These are phyloP conservation scores for Didymella segeticola DNA, from an alignment of 2,329 filamentous ascomycete genomes.

Conservation along the genomic window DNA sequence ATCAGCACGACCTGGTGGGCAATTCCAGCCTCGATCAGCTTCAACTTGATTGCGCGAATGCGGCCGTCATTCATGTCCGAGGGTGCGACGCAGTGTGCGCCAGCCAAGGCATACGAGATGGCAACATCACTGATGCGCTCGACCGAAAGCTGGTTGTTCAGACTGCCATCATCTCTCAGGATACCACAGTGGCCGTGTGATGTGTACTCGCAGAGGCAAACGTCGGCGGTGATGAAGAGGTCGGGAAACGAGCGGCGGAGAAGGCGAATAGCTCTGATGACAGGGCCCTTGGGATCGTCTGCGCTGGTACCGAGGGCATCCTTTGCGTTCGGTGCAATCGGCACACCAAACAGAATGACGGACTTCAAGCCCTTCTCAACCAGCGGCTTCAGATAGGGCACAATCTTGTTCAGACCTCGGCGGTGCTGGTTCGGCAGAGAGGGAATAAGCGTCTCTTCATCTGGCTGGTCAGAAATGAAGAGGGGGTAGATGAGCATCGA, in stretches of 20 bases:
- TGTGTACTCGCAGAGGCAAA: constrained; percentile 98
- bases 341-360: constrained; percentile 95
- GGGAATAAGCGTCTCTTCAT: constrained; percentile 88
- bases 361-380: constrained; percentile 89
- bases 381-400: constrained; percentile 84
- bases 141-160: constrained; percentile 93
- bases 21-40: constrained; percentile 93
- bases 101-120: constrained; percentile 93
- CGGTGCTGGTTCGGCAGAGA: constrained; percentile 91
- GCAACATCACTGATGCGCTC: constrained; percentile 97
- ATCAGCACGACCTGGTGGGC: constrained; percentile 91
- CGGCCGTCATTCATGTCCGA: constrained; percentile 99
- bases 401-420: constrained; percentile 83
- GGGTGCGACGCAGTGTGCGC: constrained; percentile 94
- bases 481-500: constrained; percentile 99
- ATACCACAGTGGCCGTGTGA: constrained; percentile 98
- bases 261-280: constrained; percentile 84
- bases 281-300: constrained; percentile 90
- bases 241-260: constrained; percentile 85
- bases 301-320: constrained; percentile 90
- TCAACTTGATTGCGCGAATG: constrained; percentile 96
- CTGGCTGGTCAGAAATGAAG: constrained; percentile 92
- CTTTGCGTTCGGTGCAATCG: constrained; percentile 79
- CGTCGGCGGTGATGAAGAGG: constrained; percentile 89
- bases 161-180: constrained; percentile 85